Evolutionary conservation across 352 stramenopile species (phyloP), one percentile per base, ranked within the genome.

Genomic region (Globisporangium cederbergense): DNA sequence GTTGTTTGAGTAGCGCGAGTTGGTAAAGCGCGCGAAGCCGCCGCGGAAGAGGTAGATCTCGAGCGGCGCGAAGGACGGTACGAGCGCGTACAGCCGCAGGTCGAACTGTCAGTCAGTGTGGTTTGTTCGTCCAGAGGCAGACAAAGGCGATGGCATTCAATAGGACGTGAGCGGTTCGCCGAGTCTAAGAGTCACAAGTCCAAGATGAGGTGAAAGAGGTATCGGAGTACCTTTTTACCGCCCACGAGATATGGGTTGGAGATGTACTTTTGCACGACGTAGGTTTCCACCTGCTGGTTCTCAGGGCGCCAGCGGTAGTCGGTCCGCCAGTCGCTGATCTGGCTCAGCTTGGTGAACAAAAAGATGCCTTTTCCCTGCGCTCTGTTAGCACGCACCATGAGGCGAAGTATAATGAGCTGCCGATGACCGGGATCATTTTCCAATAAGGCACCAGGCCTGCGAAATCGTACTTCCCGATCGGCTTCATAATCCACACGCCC

Each of bases 401-500:
- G 38, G 63, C 42, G 34, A 10, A n/a, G 22, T 51, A 28, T 6
- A 70, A 55, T 38, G 34, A 30, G 9, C 9, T 10, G 14, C 14
- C 14, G 14, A 14, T 46, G 40, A 46, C 42, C 9, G 14, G 16
- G 8, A 20, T 45, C 38, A 28, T 28, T 28, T 28, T 28, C 25
- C 25, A 40, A 40, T 8, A 40, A 40, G 11, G 14, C 7, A 40
- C 8, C n/a, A 20, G 22, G 9, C 14, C 5, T 55, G 34, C 9
- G 20, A 20, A 3, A 50, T 81, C 81, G 49, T 69, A 92, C 78
- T 91, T 96, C 49, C 95, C 93, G 25, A 97, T 97, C 9, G 95
- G 95, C 70, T 98, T 98, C 95, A 98, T 98, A 71, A 98, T 98
- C 95, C 95, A 98, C 2, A 97, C 83, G 38, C 92, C 94, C 45